phyloP scores from a whole-genome alignment of 129 eudicot genomes.

The Flaveria bidentis region DNA sequence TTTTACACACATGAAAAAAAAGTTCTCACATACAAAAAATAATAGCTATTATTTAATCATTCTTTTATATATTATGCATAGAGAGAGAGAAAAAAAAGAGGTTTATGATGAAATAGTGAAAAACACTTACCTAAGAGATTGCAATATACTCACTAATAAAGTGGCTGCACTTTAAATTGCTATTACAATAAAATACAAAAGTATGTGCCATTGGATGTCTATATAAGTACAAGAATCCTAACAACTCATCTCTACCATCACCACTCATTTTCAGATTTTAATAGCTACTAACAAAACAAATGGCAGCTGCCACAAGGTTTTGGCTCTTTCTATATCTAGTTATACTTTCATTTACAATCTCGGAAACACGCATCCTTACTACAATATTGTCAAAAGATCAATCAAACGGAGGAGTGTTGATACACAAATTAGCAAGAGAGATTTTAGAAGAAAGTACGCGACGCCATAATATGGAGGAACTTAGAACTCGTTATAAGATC shows the following conservation, averaged over 20 bases:
- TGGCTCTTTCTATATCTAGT: slow-evolving; percentile 45
- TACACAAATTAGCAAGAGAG: slow-evolving; percentile 46
- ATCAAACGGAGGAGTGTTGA: slow-evolving; percentile 28
- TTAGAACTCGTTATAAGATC: slow-evolving; percentile 21
- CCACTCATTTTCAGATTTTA: slow-evolving; percentile 5
- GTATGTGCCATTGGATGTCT: slow-evolving; percentile 30
- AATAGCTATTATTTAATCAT: no score
- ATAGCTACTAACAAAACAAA: slow-evolving; percentile 27
- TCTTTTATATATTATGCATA: no score
- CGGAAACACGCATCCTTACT: slow-evolving; percentile 31
- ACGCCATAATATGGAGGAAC: slow-evolving; percentile 28
- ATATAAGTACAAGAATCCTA: slow-evolving; percentile 40
- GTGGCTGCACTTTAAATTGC: slow-evolving; percentile 32
- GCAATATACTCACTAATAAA: slow-evolving; percentile 14
- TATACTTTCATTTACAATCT: slow-evolving; percentile 27
- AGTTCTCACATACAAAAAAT: no score
- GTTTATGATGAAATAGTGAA: slow-evolving; percentile 20
- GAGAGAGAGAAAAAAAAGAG: background rate
- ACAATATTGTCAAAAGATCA: slow-evolving; percentile 5
- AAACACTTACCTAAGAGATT: slow-evolving; percentile 31
- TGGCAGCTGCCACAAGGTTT: slow-evolving; percentile 35
- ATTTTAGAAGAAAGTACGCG: slow-evolving; percentile 40
- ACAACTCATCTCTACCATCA: slow-evolving; percentile 31
- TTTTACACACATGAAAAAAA: no score
- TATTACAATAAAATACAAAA: slow-evolving; percentile 6